Evolutionary conservation across 2,329 filamentous ascomycete species (phyloP).

Genomic region (Cladobotryum protrusum): DNA sequence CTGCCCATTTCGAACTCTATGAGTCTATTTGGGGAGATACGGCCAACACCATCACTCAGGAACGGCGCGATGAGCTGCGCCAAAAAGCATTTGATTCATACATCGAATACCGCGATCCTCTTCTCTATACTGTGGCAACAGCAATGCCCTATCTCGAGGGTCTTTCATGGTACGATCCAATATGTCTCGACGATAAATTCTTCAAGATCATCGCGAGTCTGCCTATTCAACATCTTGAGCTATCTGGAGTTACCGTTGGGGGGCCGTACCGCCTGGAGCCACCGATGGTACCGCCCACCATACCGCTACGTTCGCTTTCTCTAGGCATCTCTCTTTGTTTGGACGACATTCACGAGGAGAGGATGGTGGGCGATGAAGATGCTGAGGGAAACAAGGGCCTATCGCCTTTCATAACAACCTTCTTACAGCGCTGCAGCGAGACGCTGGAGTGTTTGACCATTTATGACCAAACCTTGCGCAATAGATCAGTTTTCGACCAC

Average conservation of each 20-base stretch:
- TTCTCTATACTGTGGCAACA: neutral
- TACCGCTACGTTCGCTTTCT: neutral
- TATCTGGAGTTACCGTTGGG: neutral
- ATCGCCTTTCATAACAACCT: neutral
- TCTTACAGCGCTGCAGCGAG: neutral
- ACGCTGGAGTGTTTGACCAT: neutral
- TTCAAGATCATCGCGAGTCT: neutral
- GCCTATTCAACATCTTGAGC: neutral
- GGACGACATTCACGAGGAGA: neutral
- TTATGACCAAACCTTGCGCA: neutral
- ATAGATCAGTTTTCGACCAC: neutral
- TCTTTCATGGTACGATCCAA: conserved; percentile 5
- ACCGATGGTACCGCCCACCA: neutral
- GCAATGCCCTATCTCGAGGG: conserved; percentile 12
- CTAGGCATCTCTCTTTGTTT: neutral
- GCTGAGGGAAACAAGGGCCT: neutral
- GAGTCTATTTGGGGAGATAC: too few relatives aligned
- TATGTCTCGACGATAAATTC: neutral
- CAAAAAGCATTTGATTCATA: neutral
- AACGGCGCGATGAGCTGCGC: neutral
- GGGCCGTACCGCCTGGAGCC: neutral
- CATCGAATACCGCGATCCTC: neutral
- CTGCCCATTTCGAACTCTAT: too few relatives aligned
- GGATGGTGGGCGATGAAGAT: neutral
- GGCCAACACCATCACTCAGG: neutral